These are phyloP conservation scores for Pezicula rhizophila DNA, from an alignment of 2,329 filamentous ascomycete genomes.

Conservation along the genomic window DNA sequence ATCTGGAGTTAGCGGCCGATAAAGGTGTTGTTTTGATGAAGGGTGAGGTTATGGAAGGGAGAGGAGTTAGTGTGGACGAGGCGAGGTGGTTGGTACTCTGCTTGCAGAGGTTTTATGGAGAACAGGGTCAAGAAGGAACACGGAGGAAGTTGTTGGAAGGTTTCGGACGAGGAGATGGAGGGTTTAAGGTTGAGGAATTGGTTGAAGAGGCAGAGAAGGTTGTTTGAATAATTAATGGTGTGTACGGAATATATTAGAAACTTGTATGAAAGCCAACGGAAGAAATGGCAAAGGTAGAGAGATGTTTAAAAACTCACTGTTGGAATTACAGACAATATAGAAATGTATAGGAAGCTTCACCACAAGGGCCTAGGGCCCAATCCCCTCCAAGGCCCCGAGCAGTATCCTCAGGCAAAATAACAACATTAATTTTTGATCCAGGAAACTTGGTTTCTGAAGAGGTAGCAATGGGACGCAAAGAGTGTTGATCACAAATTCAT, in stretches of 20 bases:
- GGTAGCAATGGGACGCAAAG: too few species aligned
- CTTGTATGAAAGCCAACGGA: not conserved
- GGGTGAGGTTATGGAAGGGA: slow-evolving; percentile 68
- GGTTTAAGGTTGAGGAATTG: slow-evolving; percentile 78
- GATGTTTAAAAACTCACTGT: not conserved
- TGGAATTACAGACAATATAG: too few species aligned
- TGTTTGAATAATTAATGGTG: slow-evolving; percentile 30
- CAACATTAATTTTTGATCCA: too few species aligned
- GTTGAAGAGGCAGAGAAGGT: slow-evolving; percentile 86
- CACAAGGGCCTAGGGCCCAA: too few species aligned
- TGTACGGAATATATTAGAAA: not conserved
- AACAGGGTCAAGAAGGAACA: slow-evolving; percentile 45
- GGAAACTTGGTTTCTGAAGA: too few species aligned
- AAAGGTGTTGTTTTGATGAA: slow-evolving; percentile 83
- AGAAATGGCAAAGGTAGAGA: not conserved
- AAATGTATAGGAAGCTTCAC: too few species aligned
- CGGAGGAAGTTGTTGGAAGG: slow-evolving; percentile 69
- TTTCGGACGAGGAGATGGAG: slow-evolving; percentile 72
- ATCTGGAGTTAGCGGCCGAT: slow-evolving; percentile 68
- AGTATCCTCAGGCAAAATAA: too few species aligned
- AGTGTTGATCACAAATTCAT: too few species aligned
- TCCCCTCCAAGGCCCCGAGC: too few species aligned
- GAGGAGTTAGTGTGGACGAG: slow-evolving; percentile 72
- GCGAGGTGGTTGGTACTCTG: slow-evolving; percentile 90
- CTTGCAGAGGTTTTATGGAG: slow-evolving; percentile 87